Evolutionary conservation across 306 rosid genomes (phyloP).

Genomic region (barrel medic (Medicago truncatula)): DNA sequence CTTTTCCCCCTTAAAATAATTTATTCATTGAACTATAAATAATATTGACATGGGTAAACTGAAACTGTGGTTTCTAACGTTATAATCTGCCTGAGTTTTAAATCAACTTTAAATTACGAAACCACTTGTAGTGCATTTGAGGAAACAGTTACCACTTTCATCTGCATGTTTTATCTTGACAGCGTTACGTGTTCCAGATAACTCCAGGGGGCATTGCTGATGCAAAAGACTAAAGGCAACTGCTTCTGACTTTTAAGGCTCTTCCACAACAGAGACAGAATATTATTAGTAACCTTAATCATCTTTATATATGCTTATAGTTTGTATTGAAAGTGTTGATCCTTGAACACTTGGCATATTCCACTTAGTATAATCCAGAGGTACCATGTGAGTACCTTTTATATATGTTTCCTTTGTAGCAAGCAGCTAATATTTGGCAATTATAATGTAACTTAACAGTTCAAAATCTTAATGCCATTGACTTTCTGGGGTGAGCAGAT

Average conservation of each 20-base stretch:
- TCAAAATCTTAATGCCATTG: background rate
- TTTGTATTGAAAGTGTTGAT: slow-evolving; percentile 23
- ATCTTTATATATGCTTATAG: slow-evolving; percentile 43
- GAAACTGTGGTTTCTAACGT: background rate
- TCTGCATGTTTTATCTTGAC: slow-evolving; percentile 59
- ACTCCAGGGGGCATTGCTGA: slow-evolving; percentile 92
- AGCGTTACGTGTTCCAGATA: slow-evolving; percentile 80
- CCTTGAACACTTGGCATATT: slow-evolving; percentile 32
- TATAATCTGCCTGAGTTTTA: slow-evolving; percentile 21
- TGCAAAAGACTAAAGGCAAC: slow-evolving; percentile 74
- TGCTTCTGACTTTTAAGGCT: background rate
- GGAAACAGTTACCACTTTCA: slow-evolving; percentile 4
- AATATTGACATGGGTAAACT: slow-evolving; percentile 13
- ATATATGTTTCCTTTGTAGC: slow-evolving; percentile 17
- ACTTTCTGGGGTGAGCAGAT: background rate
- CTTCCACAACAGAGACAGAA: background rate
- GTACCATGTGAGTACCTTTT: background rate
- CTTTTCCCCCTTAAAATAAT: background rate
- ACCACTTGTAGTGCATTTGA: slow-evolving; percentile 8
- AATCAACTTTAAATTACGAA: slow-evolving; percentile 25
- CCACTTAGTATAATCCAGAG: slow-evolving; percentile 16
- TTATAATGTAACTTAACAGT: background rate
- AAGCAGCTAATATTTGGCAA: slow-evolving; percentile 25
- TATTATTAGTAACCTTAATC: slow-evolving; percentile 42
- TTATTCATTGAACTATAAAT: slow-evolving; percentile 5